Percentiles rank a stretch among this genome's conserved stretches.
Conservation (phyloP, 2,329 filamentous ascomycete species). For the Fusarium armeniacum region DNA sequence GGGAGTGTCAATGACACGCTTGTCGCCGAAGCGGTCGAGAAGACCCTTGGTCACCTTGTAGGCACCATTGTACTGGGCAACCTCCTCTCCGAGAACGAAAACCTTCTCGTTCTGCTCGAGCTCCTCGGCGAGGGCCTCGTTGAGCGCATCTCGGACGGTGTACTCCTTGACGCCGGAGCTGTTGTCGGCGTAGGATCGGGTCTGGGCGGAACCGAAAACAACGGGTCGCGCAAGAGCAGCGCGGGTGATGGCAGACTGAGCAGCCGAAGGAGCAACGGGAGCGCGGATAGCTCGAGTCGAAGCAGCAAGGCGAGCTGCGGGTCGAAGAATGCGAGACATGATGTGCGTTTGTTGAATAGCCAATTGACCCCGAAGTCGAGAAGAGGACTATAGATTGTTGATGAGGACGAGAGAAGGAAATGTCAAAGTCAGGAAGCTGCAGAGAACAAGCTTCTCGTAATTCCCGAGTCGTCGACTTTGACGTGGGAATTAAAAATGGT, state of each 20-base stretch:
- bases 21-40: constrained; percentile 95
- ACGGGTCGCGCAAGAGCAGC: constrained; percentile 56
- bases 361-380: constrained; percentile 46
- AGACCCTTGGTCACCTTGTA: constrained; percentile 99
- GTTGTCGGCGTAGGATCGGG: constrained; percentile 69
- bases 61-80: constrained; percentile 99
- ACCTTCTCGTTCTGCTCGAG: constrained; percentile 95
- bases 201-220: constrained; percentile 60
- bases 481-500: constrained; percentile 47
- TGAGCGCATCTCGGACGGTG: constrained; percentile 96
- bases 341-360: constrained; percentile 43
- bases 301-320: constrained; percentile 63
- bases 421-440: constrained; percentile 42
- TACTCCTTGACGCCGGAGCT: constrained; percentile 82
- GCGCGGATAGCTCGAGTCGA: constrained; percentile 57
- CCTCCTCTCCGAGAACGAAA: constrained; percentile 96
- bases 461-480: constrained; percentile 48
- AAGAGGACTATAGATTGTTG: constrained; percentile 30
- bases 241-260: constrained; percentile 57
- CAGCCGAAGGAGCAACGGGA: constrained; percentile 55
- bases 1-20: constrained; percentile 96
- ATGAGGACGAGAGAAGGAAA: constrained; percentile 27
- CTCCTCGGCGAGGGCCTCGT: constrained; percentile 98
- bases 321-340: constrained; percentile 68
- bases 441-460: constrained; percentile 45